Percentiles rank a stretch among this genome's conserved stretches.
Conservation (phyloP, 2,329 filamentous ascomycete species). For the Herpotrichia juniperi region DNA sequence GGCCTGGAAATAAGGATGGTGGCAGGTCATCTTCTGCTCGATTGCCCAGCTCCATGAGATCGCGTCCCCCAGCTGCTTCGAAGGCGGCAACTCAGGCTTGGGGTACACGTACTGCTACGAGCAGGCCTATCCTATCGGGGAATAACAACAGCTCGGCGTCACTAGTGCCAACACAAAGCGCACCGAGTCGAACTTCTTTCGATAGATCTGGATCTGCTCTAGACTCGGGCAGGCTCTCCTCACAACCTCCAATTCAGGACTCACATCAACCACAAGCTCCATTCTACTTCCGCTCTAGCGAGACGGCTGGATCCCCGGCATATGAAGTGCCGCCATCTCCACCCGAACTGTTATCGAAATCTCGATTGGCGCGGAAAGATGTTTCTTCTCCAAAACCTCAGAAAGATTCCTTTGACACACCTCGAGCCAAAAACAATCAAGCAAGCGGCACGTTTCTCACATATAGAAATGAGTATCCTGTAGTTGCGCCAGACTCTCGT, state of each 20-base stretch:
- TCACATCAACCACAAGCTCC: slow-evolving; percentile 22
- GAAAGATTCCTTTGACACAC: slow-evolving; percentile 13
- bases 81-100: slow-evolving; percentile 70
- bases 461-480: slow-evolving; percentile 59
- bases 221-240: slow-evolving; percentile 11
- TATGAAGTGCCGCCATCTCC: slow-evolving; percentile 21
- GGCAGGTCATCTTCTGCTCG: slow-evolving; percentile 53
- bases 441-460: slow-evolving; percentile 35
- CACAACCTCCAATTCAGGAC: slow-evolving; percentile 13
- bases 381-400: slow-evolving; percentile 7
- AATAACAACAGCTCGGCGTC: slow-evolving; percentile 19
- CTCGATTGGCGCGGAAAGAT: slow-evolving; percentile 22
- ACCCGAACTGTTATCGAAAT: slow-evolving; percentile 4
- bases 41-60: slow-evolving; percentile 52
- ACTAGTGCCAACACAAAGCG: slow-evolving; percentile 18
- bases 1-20: slow-evolving; percentile 50
- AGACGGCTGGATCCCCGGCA: slow-evolving; percentile 19
- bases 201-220: slow-evolving; percentile 24
- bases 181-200: slow-evolving; percentile 35
- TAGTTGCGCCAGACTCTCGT: slow-evolving; percentile 24
- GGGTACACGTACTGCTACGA: slow-evolving; percentile 44
- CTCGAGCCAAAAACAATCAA: slow-evolving; percentile 12
- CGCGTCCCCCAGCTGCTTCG: slow-evolving; percentile 61
- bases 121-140: slow-evolving; percentile 17
- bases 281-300: slow-evolving; percentile 31